Percentiles rank a stretch among this genome's conserved stretches.
Conservation (phyloP, 192 early-diverging fungal genomes). For the Lunasporangiospora selenospora region DNA sequence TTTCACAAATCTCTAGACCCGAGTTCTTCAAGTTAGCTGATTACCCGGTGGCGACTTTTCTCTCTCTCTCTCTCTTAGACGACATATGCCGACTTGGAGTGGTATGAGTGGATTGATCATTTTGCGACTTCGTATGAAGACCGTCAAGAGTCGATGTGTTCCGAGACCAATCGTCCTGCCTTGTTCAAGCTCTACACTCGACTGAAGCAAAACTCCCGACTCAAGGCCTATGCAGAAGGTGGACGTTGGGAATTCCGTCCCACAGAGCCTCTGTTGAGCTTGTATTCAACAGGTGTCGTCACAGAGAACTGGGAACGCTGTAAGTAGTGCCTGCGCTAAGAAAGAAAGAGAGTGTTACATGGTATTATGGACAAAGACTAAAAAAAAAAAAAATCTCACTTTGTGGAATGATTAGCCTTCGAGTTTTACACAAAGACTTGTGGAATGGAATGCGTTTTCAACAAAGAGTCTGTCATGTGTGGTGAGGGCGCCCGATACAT, state of each 20-base stretch:
- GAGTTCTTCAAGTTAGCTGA: no score
- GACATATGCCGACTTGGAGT: constrained; percentile 25
- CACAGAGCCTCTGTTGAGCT: constrained; percentile 1
- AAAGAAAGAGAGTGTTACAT: neutral
- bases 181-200: constrained; percentile 25
- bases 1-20: no score
- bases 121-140: constrained; percentile 19
- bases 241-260: constrained; percentile 42
- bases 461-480: neutral
- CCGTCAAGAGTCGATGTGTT: constrained; percentile 17
- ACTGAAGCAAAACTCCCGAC: constrained; percentile 20
- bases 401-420: no score
- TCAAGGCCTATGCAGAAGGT: constrained; percentile 28
- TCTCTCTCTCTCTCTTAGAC: constrained; percentile 3
- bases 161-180: constrained; percentile 23
- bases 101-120: constrained; percentile 31
- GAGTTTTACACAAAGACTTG: constrained; percentile 34
- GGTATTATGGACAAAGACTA: no score
- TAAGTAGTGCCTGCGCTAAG: neutral
- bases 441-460: constrained; percentile 10
- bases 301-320: constrained; percentile 15
- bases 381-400: no score
- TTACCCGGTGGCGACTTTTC: no score
- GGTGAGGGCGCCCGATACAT: constrained; percentile 10
- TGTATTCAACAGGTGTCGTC: constrained; percentile 26